A percentile compares a stretch with the other conserved stretches of the same genome.
phyloP scores from a whole-genome alignment of 805 yeast genomes.

The Lachancea lanzarotensis region DNA sequence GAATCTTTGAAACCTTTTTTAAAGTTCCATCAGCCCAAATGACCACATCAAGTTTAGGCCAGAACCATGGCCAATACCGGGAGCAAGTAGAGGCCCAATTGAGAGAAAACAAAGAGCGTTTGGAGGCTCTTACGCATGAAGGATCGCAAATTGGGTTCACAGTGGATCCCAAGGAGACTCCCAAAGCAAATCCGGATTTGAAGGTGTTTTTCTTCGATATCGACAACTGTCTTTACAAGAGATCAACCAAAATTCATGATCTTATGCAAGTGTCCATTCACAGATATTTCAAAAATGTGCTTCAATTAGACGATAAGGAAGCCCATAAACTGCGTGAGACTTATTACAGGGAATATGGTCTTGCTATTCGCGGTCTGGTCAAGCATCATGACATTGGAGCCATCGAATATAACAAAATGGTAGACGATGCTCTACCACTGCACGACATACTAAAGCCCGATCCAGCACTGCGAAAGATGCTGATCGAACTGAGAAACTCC shows the following conservation, averaged over 20 bases:
- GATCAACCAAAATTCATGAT: conserved; percentile 72
- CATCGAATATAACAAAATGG: conserved; percentile 76
- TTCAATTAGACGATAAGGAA: conserved; percentile 59
- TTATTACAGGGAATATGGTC: conserved; percentile 82
- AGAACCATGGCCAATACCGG: conserved; percentile 6
- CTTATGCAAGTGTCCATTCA: conserved; percentile 85
- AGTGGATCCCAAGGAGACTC: conserved; percentile 20
- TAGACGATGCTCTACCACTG: conserved; percentile 88
- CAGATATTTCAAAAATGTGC: conserved; percentile 61
- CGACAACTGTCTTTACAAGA: conserved; percentile 81
- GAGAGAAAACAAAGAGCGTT: conserved; percentile 27
- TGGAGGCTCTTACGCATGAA: conserved; percentile 31
- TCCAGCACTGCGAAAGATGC: conserved; percentile 44
- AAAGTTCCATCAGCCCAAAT: conserved; percentile 3
- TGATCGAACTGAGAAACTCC: conserved; percentile 37
- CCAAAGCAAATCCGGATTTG: conserved; percentile 24
- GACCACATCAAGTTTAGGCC: conserved; percentile 13
- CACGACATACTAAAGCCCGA: conserved; percentile 70
- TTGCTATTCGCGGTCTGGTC: conserved; percentile 86
- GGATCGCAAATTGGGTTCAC: conserved; percentile 31
- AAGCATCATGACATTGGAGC: conserved; percentile 68
- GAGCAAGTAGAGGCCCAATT: conserved; percentile 23
- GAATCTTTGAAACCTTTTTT: neutral
- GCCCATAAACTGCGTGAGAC: conserved; percentile 65
- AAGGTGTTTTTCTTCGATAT: conserved; percentile 77